Evolutionary conservation across 2,329 filamentous ascomycete genomes (phyloP), one percentile per base, ranked within the genome.

Genomic region (Diaporthe helianthi): DNA sequence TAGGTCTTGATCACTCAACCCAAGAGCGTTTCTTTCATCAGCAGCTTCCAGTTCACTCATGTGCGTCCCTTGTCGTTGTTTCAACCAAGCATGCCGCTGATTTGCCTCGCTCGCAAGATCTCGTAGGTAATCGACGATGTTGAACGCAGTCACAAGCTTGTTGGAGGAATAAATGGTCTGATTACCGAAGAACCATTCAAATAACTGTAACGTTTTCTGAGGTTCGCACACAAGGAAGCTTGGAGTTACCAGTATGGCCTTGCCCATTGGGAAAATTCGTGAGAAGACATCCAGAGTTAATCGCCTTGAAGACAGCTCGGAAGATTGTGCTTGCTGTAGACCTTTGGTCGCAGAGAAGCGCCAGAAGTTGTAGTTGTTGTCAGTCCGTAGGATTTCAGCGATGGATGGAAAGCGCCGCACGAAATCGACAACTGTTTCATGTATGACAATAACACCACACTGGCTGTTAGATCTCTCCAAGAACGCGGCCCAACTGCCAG

Each of bases 401-500:
- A 86, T 71, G 0, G 73, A 70, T 1, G 83, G 82, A 58, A 86
- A 80, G 3, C 76, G 76, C 9, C 82, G 77, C 7, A 84, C 70
- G 6, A 75, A 75, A 74, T 76, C 78, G 12, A 80, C 71, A 5
- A 77, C 77, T 15, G 80, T 76, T 73, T 86, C 83, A 69, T 87
- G 83, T 3, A 87, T 75, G 44, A 87, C 81, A 13, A 86, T 74
- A 4, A 74, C 73, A 15, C 76, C 77, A 46, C 65, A 60, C 15
- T 2, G 60, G 74, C 71, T 24, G 79, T 76, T 73, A 33, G 72
- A 49, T 44, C 49, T 70, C 22, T 75, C 76, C 10, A 76, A 36
- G 71, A 89, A 87, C 22, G 76, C 77, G 5, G 76, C 71, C 86
- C 86, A 89, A 10, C 83, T 79, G 1, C 86, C 85, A 7, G 79